Base-by-base conservation (phyloP, 768 basidiomycete genomes). In the Termitomyces sp. region DNA sequence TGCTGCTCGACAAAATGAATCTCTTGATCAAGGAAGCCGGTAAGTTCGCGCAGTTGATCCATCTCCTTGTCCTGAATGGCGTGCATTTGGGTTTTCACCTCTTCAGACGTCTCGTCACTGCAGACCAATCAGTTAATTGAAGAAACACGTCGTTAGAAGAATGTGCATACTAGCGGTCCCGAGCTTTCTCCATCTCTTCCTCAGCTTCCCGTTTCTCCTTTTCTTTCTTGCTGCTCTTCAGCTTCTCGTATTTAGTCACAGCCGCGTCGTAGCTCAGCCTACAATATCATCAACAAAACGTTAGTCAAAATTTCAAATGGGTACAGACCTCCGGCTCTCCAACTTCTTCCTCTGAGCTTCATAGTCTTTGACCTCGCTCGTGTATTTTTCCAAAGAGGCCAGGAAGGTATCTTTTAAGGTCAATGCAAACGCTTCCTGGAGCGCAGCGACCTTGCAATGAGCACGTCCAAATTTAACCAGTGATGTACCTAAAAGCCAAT, bases 71-170 rank as follows among this genome's bases (percentile, higher is more conserved):
- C 88, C 69, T 93, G 91, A 52, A 97, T 89, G 0, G 80, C 81
- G 54, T 84, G 82, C 81, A 96, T 92, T 40, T 90, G 85, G 3
- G 81, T 81, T n/a, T 86, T 89, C 0, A 96, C 84, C 63, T 96
- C 92, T 69, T 94, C 90, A 9, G 86, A 82, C 0, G 89, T 88
- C 73, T 97, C 94, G 59, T 96, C 93, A 66, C 94, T 95, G 65
- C 9, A 55, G 53, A 57, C 1, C 28, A 51, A 58, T 4, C 65
- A 59, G 58, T 57, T 35, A 65, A 42, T 40, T 13, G 53, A 36
- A 18, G 18, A 22, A 32, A 55, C 54, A 1, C 4, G n/a, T 55
- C 58, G 11, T 40, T 33, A 32, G 50, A 2, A 44, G 55, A 32
- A 51, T 33, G 40, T 8, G 59, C 87, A 67, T 69, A 94, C 93